Base-by-base conservation (phyloP, 2,329 filamentous ascomycete species). In the Venturia effusa region DNA sequence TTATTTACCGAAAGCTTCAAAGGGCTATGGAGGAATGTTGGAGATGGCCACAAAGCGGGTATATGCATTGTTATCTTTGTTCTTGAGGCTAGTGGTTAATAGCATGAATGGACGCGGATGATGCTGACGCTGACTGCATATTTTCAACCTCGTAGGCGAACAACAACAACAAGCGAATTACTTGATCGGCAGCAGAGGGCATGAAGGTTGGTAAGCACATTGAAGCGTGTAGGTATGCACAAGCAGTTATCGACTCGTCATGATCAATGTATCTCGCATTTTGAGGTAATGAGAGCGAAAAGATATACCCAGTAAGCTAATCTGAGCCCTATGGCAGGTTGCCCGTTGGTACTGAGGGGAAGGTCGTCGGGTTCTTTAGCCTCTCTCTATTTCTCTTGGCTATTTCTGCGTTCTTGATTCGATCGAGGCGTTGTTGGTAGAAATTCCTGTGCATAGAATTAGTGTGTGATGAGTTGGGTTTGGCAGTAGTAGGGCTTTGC, bases 331-430 rank as follows among this genome's bases (percentile, higher is more conserved):
- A 70, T 24, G 72, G 75, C 22, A 51, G 45, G 61, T 75, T 70
- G 48, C 83, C 83, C 61, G 84, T 88, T 1, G 93, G 93, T 0
- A 94, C 91, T 51, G 89, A 88, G 1, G 94, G 94, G 71, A 97
- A 97, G 65, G 88, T 84, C 32, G 82, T 84, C 1, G 91, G 89
- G 71, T 92, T 88, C 67, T 84, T 87, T 66, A 96, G 75, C 55
- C 91, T 84, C 73, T 97, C 90, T 54, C 87, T 85, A 71, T 93
- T 94, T 62, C 89, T 82, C 75, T 87, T 95, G 13, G 91, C 88
- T 63, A 87, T 80, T 71, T 94, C 90, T n/a, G 84, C 83, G 73
- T 89, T 88, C 54, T 87, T 83, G 71, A 92, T 87, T 72, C 88
- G 88, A 72, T 91, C 86, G 61, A 96, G 73, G 19, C 94, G 86